Evolutionary conservation across 441 rosid genomes (phyloP), one percentile per base, ranked within the genome.

Genomic region (Brassica balearica): DNA sequence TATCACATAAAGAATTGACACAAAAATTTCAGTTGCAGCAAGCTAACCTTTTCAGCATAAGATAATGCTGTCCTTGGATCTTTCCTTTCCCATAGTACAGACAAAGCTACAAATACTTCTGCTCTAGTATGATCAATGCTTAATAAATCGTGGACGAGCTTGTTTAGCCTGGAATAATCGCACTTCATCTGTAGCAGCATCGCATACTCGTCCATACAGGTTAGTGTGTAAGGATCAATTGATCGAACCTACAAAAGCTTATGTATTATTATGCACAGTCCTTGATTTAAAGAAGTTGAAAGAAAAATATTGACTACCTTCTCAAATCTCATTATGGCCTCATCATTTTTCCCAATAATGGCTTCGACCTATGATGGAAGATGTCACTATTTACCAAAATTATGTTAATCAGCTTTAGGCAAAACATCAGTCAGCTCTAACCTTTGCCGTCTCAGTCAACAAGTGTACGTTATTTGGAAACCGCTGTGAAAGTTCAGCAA

Each of bases 161-260:
- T 94, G 85, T 87, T 89, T 65, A 96, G 90, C 83, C 89, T 93
- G 69, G 90, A 81, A 81, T 88, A 84, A 78, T 96, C 98, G 60
- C 89, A 89, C 85, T 96, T 96, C 71, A 83, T 81, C 84, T 92
- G 91, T 43, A 96, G 88, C 82, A 96, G 97, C 92, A 93, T 91
- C 5, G 99, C 99, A 83, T 91, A 93, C 91, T 96, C 98, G 75
- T 96, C 98, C 99, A 93, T 96, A 74, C 90, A 93, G 59, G 93
- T 92, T 59, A 89, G 73, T 22, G 93, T 82, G 81, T 86, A 90
- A 23, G 99, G 99, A 88, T 96, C 99, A 82, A 91, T 85, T 81
- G 91, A 88, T 58, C 94, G 94, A 83, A 92, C 98, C 99, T 96
- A 85, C 68, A 87, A 73, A 82, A 79, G 60, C 34, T 73, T 71